Evolutionary conservation across 352 stramenopile genomes (phyloP).

Genomic region (Phytophthora pini): DNA sequence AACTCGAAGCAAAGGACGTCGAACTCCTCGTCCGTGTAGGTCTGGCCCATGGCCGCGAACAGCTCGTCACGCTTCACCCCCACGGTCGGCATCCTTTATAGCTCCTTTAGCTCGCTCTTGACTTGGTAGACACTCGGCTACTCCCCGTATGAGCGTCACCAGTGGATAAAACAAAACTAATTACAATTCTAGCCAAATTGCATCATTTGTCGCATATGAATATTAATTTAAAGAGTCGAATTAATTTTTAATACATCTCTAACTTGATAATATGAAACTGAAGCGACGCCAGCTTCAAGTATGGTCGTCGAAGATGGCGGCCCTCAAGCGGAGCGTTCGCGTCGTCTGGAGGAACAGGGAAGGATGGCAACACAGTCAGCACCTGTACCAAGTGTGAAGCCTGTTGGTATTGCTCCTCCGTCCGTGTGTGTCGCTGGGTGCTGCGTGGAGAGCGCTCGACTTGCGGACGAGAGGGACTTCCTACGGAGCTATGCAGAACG

Average conservation of each 20-base stretch:
- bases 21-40: slow-evolving; percentile 99
- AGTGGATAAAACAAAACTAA: slow-evolving; percentile 19
- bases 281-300: slow-evolving; percentile 33
- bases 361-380: slow-evolving; percentile 8
- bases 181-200: no score
- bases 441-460: slow-evolving; percentile 48
- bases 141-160: slow-evolving; percentile 29
- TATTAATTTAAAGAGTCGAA: not conserved
- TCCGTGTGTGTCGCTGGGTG: slow-evolving; percentile 27
- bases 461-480: slow-evolving; percentile 72
- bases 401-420: not conserved
- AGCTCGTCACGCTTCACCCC: slow-evolving; percentile 97
- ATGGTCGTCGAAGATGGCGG: slow-evolving; percentile 17
- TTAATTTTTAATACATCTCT: no score
- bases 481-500: slow-evolving; percentile 72
- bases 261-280: slow-evolving; percentile 1
- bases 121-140: slow-evolving; percentile 12
- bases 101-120: not conserved
- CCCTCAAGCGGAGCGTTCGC: slow-evolving; percentile 42
- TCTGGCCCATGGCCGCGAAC: slow-evolving; percentile 96
- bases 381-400: not conserved
- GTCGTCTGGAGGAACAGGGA: slow-evolving; percentile 41
- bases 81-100: slow-evolving; percentile 96
- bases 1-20: slow-evolving; percentile 99
- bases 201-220: not conserved